Evolutionary conservation across 2,329 filamentous ascomycete genomes (phyloP).

Genomic region (Kalaharituber pfeilii): DNA sequence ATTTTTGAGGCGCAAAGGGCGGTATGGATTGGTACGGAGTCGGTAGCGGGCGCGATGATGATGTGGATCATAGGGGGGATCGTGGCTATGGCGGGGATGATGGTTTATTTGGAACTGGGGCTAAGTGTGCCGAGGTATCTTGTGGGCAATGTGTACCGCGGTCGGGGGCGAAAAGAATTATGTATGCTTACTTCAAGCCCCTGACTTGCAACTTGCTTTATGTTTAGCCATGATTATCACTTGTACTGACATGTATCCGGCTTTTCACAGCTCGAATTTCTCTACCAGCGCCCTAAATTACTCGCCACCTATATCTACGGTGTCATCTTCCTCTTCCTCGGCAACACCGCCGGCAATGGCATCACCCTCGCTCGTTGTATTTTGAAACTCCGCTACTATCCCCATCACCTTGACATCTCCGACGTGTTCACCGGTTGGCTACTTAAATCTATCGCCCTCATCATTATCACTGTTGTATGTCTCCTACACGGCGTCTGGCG

Average conservation of each 20-base stretch:
- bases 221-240: background rate
- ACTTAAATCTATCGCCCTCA: conserved; percentile 34
- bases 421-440: conserved; percentile 26
- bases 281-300: conserved; percentile 29
- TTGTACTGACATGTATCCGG: background rate
- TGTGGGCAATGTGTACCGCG: conserved; percentile 30
- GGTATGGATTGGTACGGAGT: conserved; percentile 31
- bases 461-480: conserved; percentile 30
- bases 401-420: conserved; percentile 16
- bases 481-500: conserved; percentile 35
- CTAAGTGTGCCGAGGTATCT: conserved; percentile 31
- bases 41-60: conserved; percentile 32
- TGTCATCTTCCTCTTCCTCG: conserved; percentile 32
- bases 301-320: conserved; percentile 33
- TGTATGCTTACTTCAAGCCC: conserved; percentile 13
- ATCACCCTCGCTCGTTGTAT: conserved; percentile 32
- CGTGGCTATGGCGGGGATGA: conserved; percentile 28
- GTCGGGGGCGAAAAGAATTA: conserved; percentile 35
- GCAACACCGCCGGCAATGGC: conserved; percentile 35
- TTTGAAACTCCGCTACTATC: conserved; percentile 16
- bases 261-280: conserved; percentile 31
- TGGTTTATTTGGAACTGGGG: conserved; percentile 31
- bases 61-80: conserved; percentile 35
- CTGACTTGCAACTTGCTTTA: background rate
- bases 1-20: conserved; percentile 35